Evolutionary conservation across 139 green algal species (phyloP).

Genomic region (Edaphochlamys debaryana): DNA sequence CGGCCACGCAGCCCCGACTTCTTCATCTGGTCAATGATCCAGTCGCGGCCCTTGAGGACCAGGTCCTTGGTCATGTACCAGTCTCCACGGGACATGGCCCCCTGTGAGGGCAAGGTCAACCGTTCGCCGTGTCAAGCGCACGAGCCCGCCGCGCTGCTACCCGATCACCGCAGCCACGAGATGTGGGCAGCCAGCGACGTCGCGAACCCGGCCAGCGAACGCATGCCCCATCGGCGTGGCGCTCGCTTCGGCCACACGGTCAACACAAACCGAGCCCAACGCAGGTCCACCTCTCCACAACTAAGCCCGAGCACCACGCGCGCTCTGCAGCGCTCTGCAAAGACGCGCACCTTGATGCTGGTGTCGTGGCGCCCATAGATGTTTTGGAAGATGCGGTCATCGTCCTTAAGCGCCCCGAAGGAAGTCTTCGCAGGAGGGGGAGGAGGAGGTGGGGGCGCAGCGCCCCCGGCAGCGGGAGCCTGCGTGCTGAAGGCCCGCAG

Average conservation of each 20-base stretch:
- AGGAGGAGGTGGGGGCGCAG: constrained; percentile 25
- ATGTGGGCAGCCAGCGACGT: too few relatives aligned
- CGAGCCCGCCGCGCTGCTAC: too few relatives aligned
- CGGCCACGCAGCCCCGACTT: constrained; percentile 92
- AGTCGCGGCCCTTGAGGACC: constrained; percentile 90
- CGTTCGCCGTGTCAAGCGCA: too few relatives aligned
- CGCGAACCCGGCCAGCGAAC: too few relatives aligned
- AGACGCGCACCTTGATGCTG: constrained; percentile 92
- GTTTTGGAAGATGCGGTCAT: constrained; percentile 99
- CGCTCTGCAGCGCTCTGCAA: too few relatives aligned
- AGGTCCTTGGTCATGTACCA: constrained; percentile 94
- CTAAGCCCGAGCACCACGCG: too few relatives aligned
- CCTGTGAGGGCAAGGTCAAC: constrained; percentile 28
- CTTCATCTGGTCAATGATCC: constrained; percentile 99
- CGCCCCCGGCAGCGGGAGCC: constrained; percentile 24
- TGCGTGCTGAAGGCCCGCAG: constrained; percentile 22
- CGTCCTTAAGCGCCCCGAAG: constrained; percentile 88
- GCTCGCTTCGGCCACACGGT: too few relatives aligned
- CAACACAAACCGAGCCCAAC: too few relatives aligned
- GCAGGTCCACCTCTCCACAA: too few relatives aligned
- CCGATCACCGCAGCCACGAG: too few relatives aligned
- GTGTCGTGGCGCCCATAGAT: constrained; percentile 93
- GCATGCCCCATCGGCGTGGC: too few relatives aligned
- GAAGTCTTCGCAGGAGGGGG: constrained; percentile 56
- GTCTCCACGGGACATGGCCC: constrained; percentile 72